A percentile compares a stretch with the other conserved stretches of the same genome.
Conservation (phyloP, 2,329 filamentous ascomycete genomes). For the Myotisia sp. region DNA sequence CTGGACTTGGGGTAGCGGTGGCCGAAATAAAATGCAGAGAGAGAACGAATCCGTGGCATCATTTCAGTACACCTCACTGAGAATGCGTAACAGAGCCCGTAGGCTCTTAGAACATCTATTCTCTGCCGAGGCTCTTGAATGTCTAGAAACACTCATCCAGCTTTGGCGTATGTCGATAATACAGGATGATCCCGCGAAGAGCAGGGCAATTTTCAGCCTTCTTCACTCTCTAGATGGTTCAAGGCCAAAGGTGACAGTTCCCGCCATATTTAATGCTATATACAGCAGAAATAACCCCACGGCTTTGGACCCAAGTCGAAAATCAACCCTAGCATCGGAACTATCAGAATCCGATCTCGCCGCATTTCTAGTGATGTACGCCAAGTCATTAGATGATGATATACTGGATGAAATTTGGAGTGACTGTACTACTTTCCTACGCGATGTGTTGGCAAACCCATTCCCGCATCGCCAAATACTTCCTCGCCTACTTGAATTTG, state of each 20-base stretch:
- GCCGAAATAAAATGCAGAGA: constrained; percentile 29
- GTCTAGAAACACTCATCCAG: constrained; percentile 76
- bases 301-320: constrained; percentile 62
- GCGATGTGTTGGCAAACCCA: constrained; percentile 80
- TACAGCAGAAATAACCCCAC: constrained; percentile 83
- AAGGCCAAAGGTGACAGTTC: constrained; percentile 78
- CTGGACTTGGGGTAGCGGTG: constrained; percentile 76
- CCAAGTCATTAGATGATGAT: constrained; percentile 81
- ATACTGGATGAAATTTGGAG: constrained; percentile 97
- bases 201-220: constrained; percentile 62
- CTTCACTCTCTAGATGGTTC: constrained; percentile 85
- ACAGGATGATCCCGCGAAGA: constrained; percentile 36
- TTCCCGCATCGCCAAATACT: constrained; percentile 88
- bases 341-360: constrained; percentile 73
- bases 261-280: constrained; percentile 87
- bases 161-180: constrained; percentile 53
- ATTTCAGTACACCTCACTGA: constrained; percentile 77
- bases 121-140: constrained; percentile 80
- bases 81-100: constrained; percentile 78
- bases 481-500: constrained; percentile 73
- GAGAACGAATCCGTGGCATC: constrained; percentile 61
- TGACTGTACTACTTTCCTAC: constrained; percentile 81
- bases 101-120: constrained; percentile 87
- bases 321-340: constrained; percentile 77
- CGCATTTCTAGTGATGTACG: constrained; percentile 80